Conservation (phyloP, 139 green algal genomes). For the Coccomyxa sp. region DNA sequence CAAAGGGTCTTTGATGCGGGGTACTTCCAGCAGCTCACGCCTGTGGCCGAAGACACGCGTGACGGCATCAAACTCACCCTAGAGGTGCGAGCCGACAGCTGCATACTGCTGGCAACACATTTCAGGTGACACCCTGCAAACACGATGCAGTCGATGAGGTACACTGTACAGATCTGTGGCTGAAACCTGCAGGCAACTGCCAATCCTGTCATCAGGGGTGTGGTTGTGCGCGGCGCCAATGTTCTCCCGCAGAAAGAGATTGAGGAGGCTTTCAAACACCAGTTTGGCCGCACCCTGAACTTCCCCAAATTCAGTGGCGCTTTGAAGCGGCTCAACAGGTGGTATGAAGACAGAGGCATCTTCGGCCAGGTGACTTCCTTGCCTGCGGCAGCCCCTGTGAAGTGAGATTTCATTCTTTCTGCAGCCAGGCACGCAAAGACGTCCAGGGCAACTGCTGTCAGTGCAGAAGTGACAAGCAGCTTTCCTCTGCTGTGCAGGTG, state of each 20-base stretch:
- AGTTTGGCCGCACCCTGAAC: conserved; percentile 81
- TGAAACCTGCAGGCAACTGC: conserved; percentile 53
- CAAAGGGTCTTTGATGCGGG: conserved; percentile 83
- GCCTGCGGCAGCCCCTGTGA: too few relatives aligned
- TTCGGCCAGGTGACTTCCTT: conserved; percentile 71
- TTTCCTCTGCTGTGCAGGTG: conserved; percentile 45
- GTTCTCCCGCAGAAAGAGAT: conserved; percentile 75
- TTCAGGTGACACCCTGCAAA: too few relatives aligned
- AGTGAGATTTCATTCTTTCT: too few relatives aligned
- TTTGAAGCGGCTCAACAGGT: conserved; percentile 71
- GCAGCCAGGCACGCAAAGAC: too few relatives aligned
- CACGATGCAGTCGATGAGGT: too few relatives aligned
- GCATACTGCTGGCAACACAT: background rate
- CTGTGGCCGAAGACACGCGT: conserved; percentile 84
- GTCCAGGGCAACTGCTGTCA: background rate
- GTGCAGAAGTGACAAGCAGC: background rate
- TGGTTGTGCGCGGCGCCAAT: conserved; percentile 72
- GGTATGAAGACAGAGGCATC: conserved; percentile 85
- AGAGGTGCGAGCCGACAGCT: conserved; percentile 33
- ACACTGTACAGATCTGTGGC: too few relatives aligned
- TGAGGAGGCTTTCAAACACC: conserved; percentile 70
- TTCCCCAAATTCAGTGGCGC: conserved; percentile 57
- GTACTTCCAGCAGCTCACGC: conserved; percentile 73
- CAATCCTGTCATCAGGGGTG: conserved; percentile 72
- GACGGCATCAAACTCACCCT: conserved; percentile 91